Evolutionary conservation across 495 filamentous ascomycete species (phyloP).

Genomic region (Xylaria flabelliformis): DNA sequence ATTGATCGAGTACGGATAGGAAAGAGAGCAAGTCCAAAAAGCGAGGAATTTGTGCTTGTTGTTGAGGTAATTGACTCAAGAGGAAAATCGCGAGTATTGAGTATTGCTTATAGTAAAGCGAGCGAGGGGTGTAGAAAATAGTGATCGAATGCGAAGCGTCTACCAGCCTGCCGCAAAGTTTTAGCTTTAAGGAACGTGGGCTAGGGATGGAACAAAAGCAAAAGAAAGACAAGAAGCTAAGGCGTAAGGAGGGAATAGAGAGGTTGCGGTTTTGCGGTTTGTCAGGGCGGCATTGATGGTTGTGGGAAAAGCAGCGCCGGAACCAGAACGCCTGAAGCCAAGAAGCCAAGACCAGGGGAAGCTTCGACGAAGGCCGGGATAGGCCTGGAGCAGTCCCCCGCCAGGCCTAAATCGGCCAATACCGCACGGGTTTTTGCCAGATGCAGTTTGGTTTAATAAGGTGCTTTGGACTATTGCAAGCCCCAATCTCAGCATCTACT

Average conservation of each 20-base stretch:
- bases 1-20: neutral
- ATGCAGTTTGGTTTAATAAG: neutral
- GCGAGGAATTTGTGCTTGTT: slow-evolving; percentile 1
- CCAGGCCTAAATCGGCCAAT: neutral
- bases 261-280: neutral
- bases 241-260: neutral
- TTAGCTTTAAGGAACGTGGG: neutral
- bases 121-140: neutral
- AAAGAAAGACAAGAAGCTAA: neutral
- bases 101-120: neutral
- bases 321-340: slow-evolving; percentile 3
- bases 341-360: slow-evolving; percentile 8
- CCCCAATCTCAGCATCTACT: neutral
- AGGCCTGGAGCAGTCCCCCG: neutral
- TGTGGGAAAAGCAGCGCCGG: neutral
- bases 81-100: neutral
- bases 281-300: neutral
- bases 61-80: neutral
- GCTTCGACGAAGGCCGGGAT: neutral
- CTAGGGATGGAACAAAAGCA: neutral
- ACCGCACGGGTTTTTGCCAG: neutral
- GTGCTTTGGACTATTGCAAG: neutral
- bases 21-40: slow-evolving; percentile 7
- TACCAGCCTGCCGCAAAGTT: slow-evolving; percentile 15
- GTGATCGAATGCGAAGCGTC: slow-evolving; percentile 16